Conservation (phyloP, 176 grass and related monocot genomes). For the Themeda triandra region DNA sequence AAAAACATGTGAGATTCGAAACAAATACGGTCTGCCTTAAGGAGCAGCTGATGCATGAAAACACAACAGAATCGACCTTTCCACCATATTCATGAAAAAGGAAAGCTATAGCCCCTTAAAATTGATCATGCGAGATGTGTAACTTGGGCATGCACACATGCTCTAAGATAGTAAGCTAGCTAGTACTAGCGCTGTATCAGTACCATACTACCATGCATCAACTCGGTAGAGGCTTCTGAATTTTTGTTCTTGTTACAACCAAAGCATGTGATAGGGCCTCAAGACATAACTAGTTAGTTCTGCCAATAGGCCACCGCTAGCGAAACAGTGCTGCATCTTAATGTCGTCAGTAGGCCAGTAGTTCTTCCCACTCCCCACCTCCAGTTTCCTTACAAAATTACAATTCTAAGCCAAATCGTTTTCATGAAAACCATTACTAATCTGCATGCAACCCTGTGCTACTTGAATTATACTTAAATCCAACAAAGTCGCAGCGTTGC, state of each 20-base stretch:
- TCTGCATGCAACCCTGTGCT: not conserved
- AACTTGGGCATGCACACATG: constrained; percentile 7
- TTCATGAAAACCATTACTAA: not conserved
- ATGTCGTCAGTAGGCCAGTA: not conserved
- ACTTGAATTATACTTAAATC: not conserved
- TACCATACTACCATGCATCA: not conserved
- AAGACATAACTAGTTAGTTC: not conserved
- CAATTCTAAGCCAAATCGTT: not conserved
- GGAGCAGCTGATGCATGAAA: not conserved
- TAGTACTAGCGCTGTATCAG: not conserved
- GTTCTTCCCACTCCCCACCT: not conserved
- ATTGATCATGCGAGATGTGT: not conserved
- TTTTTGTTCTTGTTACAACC: not conserved
- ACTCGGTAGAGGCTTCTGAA: not conserved
- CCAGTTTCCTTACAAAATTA: not conserved
- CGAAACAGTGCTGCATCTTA: not conserved
- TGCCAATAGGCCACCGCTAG: not conserved
- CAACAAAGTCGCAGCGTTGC: not conserved
- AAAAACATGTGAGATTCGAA: not conserved
- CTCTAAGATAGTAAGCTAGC: not conserved
- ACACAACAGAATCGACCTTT: not conserved
- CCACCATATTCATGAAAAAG: not conserved
- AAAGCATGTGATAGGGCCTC: not conserved
- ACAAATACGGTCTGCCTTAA: not conserved
- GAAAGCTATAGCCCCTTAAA: not conserved